phyloP scores from a whole-genome alignment of 805 yeast species.

The Sugiyamaella americana region DNA sequence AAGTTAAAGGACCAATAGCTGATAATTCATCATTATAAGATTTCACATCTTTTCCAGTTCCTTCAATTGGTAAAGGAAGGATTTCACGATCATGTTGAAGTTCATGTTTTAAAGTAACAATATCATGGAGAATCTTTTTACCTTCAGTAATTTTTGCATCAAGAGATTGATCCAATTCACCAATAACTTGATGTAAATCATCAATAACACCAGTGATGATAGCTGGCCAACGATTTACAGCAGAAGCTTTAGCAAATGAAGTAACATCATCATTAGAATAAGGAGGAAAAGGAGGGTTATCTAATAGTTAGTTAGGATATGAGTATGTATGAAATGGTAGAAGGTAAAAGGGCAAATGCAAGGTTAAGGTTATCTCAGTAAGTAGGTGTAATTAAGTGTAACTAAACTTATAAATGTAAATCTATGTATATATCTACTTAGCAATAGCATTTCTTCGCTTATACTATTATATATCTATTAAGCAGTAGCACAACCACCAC shows the following conservation, averaged over 20 bases:
- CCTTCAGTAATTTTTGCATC: conserved; percentile 41
- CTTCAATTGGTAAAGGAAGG: conserved; percentile 39
- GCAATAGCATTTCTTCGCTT: no score
- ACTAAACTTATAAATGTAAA: no score
- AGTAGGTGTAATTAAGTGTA: no score
- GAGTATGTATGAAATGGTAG: no score
- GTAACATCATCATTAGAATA: conserved; percentile 62
- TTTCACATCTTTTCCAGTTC: conserved; percentile 35
- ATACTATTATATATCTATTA: no score
- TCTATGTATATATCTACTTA: no score
- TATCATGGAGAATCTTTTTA: conserved; percentile 35
- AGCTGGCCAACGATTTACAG: conserved; percentile 79
- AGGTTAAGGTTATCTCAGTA: no score
- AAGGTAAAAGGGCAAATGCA: no score
- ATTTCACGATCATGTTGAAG: conserved; percentile 37
- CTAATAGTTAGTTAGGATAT: no score
- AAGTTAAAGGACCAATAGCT: conserved; percentile 37
- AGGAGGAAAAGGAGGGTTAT: conserved; percentile 12
- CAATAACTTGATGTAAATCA: conserved; percentile 45
- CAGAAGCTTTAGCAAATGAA: conserved; percentile 81
- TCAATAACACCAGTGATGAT: conserved; percentile 62
- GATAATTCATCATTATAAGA: conserved; percentile 55
- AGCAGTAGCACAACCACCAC: no score
- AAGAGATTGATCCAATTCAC: conserved; percentile 17
- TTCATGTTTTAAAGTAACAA: conserved; percentile 38